Evolutionary conservation across 1,139 yeast species (phyloP).

Genomic region (Candida labiduridarum): DNA sequence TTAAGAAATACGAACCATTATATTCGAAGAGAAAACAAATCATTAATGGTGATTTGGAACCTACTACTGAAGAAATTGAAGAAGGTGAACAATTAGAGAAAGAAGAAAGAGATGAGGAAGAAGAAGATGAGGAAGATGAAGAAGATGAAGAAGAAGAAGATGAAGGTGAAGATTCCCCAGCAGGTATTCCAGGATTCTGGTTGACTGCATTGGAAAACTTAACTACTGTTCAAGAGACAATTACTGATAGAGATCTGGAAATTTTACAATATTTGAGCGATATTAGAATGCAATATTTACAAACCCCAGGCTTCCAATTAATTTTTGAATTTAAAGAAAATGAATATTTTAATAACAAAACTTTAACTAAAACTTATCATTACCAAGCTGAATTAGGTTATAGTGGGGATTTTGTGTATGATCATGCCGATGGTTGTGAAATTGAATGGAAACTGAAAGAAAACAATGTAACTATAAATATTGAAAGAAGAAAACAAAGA

Average conservation of each 20-base stretch:
- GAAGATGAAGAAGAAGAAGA: slow-evolving; percentile 49
- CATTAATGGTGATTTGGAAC: slow-evolving; percentile 73
- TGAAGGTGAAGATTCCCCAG: slow-evolving; percentile 42
- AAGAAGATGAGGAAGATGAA: slow-evolving; percentile 35
- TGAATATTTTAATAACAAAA: slow-evolving; percentile 73
- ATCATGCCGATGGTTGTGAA: slow-evolving; percentile 90
- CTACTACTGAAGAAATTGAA: slow-evolving; percentile 74
- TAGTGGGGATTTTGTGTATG: slow-evolving; percentile 95
- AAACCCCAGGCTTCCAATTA: slow-evolving; percentile 87
- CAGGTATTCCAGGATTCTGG: slow-evolving; percentile 96
- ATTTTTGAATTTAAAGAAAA: slow-evolving; percentile 80
- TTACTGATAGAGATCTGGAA: slow-evolving; percentile 89
- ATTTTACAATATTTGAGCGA: slow-evolving; percentile 71
- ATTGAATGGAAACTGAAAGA: slow-evolving; percentile 86
- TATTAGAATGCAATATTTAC: slow-evolving; percentile 79
- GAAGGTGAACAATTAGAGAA: slow-evolving; percentile 71
- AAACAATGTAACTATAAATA: slow-evolving; percentile 77
- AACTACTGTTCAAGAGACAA: slow-evolving; percentile 78
- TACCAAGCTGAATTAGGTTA: slow-evolving; percentile 94
- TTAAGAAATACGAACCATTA: slow-evolving; percentile 73
- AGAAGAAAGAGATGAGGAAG: slow-evolving; percentile 49
- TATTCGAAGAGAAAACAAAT: slow-evolving; percentile 74
- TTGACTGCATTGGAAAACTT: slow-evolving; percentile 90
- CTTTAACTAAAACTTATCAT: slow-evolving; percentile 81
- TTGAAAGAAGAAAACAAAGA: slow-evolving; percentile 96